phyloP scores from a whole-genome alignment of 2,329 filamentous ascomycete species.

The Aspergillus sp. region DNA sequence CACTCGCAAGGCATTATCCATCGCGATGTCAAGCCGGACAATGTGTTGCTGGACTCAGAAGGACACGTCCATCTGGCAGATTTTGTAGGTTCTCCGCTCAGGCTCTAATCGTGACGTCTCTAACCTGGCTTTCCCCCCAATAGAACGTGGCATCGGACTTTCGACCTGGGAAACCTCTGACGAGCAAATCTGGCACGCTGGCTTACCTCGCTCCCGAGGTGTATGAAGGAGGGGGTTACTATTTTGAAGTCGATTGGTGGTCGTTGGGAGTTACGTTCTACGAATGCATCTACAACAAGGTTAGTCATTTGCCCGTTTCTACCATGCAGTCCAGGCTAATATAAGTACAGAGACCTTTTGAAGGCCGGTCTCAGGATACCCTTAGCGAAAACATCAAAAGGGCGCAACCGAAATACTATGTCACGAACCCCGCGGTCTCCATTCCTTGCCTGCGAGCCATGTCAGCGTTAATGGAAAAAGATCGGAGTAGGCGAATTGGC shows the following conservation, averaged over 20 bases:
- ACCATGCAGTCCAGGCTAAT: slow-evolving; percentile 28
- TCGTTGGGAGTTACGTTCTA: slow-evolving; percentile 97
- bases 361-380: slow-evolving; percentile 79
- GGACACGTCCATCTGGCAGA: slow-evolving; percentile 97
- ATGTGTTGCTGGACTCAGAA: slow-evolving; percentile 81
- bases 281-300: slow-evolving; percentile 99
- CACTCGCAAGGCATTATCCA: slow-evolving; percentile 86
- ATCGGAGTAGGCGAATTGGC: slow-evolving; percentile 80
- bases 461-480: slow-evolving; percentile 75
- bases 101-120: background rate
- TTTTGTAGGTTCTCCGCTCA: slow-evolving; percentile 66
- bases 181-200: slow-evolving; percentile 94
- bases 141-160: slow-evolving; percentile 97
- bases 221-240: slow-evolving; percentile 86
- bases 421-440: slow-evolving; percentile 87
- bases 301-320: slow-evolving; percentile 38
- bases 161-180: slow-evolving; percentile 75
- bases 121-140: slow-evolving; percentile 9
- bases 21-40: slow-evolving; percentile 88
- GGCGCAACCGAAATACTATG: slow-evolving; percentile 81
- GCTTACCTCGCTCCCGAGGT: slow-evolving; percentile 96
- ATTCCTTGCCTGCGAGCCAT: slow-evolving; percentile 88
- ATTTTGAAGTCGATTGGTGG: slow-evolving; percentile 95
- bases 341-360: slow-evolving; percentile 74
- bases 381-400: slow-evolving; percentile 78